Evolutionary conservation across 2,329 filamentous ascomycete species (phyloP).

Genomic region (Ophiostoma perfectum): DNA sequence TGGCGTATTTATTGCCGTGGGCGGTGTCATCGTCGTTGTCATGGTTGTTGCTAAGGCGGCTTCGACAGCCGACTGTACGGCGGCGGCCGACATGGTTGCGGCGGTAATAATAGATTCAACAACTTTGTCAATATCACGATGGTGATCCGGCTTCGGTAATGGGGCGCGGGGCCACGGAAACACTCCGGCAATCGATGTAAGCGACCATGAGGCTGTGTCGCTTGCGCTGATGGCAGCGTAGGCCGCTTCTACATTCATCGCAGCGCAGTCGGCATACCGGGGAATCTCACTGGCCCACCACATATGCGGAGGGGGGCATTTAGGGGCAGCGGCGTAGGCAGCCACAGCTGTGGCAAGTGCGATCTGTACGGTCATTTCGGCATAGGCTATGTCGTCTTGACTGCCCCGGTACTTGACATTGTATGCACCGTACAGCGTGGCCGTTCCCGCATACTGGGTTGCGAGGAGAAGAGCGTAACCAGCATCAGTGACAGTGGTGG

Average conservation of each 20-base stretch:
- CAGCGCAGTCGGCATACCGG: neutral
- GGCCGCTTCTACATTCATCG: neutral
- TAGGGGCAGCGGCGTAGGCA: neutral
- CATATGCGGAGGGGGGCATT: neutral
- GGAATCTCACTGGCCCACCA: neutral
- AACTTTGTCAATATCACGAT: neutral
- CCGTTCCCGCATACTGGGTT: too few relatives aligned
- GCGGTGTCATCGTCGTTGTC: neutral
- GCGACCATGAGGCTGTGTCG: neutral
- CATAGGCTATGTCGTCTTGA: neutral
- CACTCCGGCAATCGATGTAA: too few relatives aligned
- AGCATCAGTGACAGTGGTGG: too few relatives aligned
- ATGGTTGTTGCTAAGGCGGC: neutral
- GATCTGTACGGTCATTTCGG: neutral
- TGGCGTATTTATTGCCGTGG: too few relatives aligned
- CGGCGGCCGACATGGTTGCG: too few relatives aligned
- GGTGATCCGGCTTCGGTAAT: neutral
- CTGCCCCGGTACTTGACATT: neutral
- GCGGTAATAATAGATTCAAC: too few relatives aligned
- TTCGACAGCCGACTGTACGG: too few relatives aligned
- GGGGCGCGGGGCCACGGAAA: neutral
- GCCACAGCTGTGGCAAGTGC: neutral
- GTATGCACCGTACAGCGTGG: neutral
- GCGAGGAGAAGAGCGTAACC: too few relatives aligned
- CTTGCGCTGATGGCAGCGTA: neutral